A percentile compares a stretch with the other conserved stretches of the same genome.
Evolutionary conservation across 495 filamentous ascomycete species (phyloP).

Genomic region (Penicillium diatomitis): DNA sequence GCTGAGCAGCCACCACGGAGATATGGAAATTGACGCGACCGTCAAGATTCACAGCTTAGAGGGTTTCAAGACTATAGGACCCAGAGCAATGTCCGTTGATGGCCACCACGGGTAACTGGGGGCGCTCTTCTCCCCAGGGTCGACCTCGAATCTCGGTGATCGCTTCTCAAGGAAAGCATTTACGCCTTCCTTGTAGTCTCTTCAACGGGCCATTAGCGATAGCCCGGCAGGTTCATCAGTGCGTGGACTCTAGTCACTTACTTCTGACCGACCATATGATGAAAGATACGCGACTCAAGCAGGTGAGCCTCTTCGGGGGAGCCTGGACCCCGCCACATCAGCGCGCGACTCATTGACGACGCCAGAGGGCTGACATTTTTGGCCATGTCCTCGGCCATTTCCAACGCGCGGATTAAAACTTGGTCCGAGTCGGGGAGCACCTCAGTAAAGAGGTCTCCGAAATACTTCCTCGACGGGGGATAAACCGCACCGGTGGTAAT

Average conservation of each 20-base stretch:
- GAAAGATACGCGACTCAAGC: slow-evolving; percentile 46
- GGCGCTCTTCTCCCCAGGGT: slow-evolving; percentile 9
- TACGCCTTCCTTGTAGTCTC: slow-evolving; percentile 35
- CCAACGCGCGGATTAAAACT: slow-evolving; percentile 42
- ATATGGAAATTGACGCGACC: too few species aligned
- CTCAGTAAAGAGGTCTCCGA: slow-evolving; percentile 45
- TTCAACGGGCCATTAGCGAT: neutral
- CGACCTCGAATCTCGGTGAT: slow-evolving; percentile 35
- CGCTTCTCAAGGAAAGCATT: slow-evolving; percentile 40
- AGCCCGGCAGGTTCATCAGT: too few species aligned
- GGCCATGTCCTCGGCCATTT: slow-evolving; percentile 44
- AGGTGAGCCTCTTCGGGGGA: slow-evolving; percentile 48
- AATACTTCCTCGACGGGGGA: slow-evolving; percentile 30
- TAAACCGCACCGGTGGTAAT: slow-evolving; percentile 24
- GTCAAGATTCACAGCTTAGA: slow-evolving; percentile 5
- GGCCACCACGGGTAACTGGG: slow-evolving; percentile 22
- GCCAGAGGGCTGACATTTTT: slow-evolving; percentile 42
- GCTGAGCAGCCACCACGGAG: too few species aligned
- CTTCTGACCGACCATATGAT: slow-evolving; percentile 39
- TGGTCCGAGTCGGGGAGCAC: slow-evolving; percentile 34
- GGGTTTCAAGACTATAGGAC: slow-evolving; percentile 4
- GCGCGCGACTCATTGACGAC: slow-evolving; percentile 42
- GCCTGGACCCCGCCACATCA: slow-evolving; percentile 44
- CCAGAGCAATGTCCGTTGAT: slow-evolving; percentile 7
- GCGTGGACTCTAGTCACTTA: neutral